phyloP scores from a whole-genome alignment of 2,329 filamentous ascomycete genomes.

The Xylariaceae sp. region DNA sequence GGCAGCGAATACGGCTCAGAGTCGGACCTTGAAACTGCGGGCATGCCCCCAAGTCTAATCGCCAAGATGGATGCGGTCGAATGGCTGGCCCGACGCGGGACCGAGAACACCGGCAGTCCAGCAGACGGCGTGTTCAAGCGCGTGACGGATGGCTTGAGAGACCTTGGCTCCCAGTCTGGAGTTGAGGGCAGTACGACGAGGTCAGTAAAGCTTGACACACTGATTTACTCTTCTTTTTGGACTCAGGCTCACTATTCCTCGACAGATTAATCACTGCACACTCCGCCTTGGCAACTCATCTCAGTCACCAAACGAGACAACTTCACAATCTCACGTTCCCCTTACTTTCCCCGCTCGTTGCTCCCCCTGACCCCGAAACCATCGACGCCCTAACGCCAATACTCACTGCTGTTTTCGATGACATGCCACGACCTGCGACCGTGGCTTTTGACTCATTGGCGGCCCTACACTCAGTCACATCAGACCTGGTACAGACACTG shows the following conservation, averaged over 20 bases:
- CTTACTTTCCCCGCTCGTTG: constrained; percentile 62
- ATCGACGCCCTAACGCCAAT: constrained; percentile 66
- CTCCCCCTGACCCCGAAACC: constrained; percentile 57
- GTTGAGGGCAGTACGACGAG: constrained; percentile 68
- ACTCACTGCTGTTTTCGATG: constrained; percentile 57
- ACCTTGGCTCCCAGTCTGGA: constrained; percentile 66
- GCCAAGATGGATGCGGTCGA: constrained; percentile 69
- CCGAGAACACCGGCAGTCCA: constrained; percentile 60
- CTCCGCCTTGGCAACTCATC: constrained; percentile 66
- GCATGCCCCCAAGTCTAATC: constrained; percentile 61
- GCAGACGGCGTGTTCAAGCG: constrained; percentile 62
- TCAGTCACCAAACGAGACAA: constrained; percentile 69
- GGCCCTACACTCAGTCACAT: constrained; percentile 63
- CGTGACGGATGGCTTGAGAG: constrained; percentile 63
- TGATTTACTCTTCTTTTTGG: background rate
- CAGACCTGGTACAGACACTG: constrained; percentile 71
- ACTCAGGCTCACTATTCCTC: constrained; percentile 9
- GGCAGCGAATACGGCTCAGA: constrained; percentile 71
- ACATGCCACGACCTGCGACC: constrained; percentile 61
- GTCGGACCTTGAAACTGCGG: constrained; percentile 63
- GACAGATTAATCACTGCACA: constrained; percentile 68
- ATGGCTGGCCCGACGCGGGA: constrained; percentile 59
- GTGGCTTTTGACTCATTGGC: constrained; percentile 61
- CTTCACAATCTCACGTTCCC: constrained; percentile 68
- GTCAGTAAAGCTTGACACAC: constrained; percentile 38